Evolutionary conservation across 2,329 filamentous ascomycete genomes (phyloP), one percentile per base, ranked within the genome.

Genomic region (Pseudofabraea citricarpa): DNA sequence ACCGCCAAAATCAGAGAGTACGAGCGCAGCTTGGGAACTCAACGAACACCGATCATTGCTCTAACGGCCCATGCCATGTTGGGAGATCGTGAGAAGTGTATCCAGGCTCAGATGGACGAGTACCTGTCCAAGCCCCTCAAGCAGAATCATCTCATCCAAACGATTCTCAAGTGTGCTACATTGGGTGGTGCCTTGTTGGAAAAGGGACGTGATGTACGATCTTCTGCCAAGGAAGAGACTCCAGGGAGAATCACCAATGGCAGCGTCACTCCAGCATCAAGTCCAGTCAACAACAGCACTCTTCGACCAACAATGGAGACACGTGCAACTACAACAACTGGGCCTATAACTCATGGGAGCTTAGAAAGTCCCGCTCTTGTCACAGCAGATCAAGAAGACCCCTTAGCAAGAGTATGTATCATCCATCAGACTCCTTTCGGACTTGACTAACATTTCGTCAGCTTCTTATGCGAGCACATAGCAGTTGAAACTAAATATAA

Each of bases 101-200:
- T 98, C 49, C 89, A 95, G 63, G 93, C 91, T 8, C 90, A 97
- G 70, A 98, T 98, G 93, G 93, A 98, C 64, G 93, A 98, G 65
- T 98, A 98, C 62, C 73, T 98, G 32, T 95, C 91, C 15, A 98
- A 98, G 64, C 91, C 91, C 20, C 73, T 97, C 48, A 94, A 96
- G 66, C 91, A 95, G 62, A 96, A 95, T 63, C 89, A 95, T 64
- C 83, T 97, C 59, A 96, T 97, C 59, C 91, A 97, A 69, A 96
- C 90, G 1, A 97, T 98, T 47, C 78, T 97, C 52, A 95, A 96
- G 65, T 97, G 91, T 62, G 91, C 90, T 10, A 96, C 93, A 4
- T 81, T 97, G 24, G 90, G 91, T 45, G 85, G 88, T 36, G 84
- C 85, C 40, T 73, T 94, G 41, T 75, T 91, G 41, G 87, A 93